A percentile compares a stretch with the other conserved stretches of the same genome.
Evolutionary conservation across 306 rosid species (phyloP).

Genomic region (Gleditsia sinensis): DNA sequence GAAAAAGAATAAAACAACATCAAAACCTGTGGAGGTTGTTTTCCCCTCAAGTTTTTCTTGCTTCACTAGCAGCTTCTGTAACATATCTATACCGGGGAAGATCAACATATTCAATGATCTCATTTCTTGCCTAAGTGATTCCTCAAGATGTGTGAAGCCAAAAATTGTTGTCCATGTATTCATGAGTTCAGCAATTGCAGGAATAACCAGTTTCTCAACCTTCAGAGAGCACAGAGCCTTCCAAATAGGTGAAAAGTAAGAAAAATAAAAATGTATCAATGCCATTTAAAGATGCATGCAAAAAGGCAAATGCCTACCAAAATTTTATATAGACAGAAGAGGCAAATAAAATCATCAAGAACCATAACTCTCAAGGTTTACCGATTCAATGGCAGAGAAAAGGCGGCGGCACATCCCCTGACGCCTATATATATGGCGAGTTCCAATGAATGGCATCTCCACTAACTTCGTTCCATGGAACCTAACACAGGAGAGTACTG

Average conservation of each 20-base stretch:
- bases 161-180: slow-evolving; percentile 83
- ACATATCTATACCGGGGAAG: slow-evolving; percentile 97
- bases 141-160: slow-evolving; percentile 78
- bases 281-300: slow-evolving; percentile 25
- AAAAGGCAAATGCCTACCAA: slow-evolving; percentile 9
- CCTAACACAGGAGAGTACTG: slow-evolving; percentile 52
- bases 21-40: slow-evolving; percentile 43
- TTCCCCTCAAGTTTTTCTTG: slow-evolving; percentile 54
- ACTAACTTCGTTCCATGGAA: slow-evolving; percentile 92
- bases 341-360: slow-evolving; percentile 28
- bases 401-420: slow-evolving; percentile 99
- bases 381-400: slow-evolving; percentile 84
- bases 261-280: slow-evolving; percentile 30
- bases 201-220: slow-evolving; percentile 90
- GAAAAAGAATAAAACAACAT: slow-evolving; percentile 16
- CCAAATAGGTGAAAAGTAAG: slow-evolving; percentile 28
- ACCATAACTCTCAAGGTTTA: slow-evolving; percentile 43
- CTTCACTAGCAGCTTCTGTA: slow-evolving; percentile 70
- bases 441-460: slow-evolving; percentile 99
- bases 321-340: background rate
- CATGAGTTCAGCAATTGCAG: slow-evolving; percentile 88
- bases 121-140: slow-evolving; percentile 75
- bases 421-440: slow-evolving; percentile 92
- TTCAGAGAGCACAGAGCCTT: slow-evolving; percentile 77
- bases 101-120: slow-evolving; percentile 83